Evolutionary conservation across 73 alveolate genomes (phyloP).

Genomic region (Tetrahymena malaccensis): DNA sequence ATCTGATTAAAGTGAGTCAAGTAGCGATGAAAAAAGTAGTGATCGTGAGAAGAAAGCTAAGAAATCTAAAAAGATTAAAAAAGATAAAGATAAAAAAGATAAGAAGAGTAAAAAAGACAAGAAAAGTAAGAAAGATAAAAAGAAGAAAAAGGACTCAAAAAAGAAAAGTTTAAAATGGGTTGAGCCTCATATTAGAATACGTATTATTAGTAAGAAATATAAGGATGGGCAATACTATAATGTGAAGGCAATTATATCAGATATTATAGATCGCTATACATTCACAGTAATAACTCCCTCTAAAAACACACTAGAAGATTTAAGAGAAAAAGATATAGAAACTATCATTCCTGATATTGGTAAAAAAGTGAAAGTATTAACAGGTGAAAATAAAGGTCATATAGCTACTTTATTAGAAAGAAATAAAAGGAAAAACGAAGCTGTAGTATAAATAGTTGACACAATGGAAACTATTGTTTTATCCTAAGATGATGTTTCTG

Average conservation of each 20-base stretch:
- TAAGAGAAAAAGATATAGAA: conserved; percentile 57
- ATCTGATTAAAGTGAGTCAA: background rate
- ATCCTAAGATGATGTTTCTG: conserved; percentile 17
- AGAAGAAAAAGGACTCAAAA: background rate
- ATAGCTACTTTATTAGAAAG: conserved; percentile 39
- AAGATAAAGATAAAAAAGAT: background rate
- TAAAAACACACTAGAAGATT: conserved; percentile 13
- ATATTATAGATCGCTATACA: conserved; percentile 27
- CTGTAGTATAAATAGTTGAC: conserved; percentile 9
- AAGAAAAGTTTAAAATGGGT: conserved; percentile 52
- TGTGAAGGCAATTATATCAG: conserved; percentile 34
- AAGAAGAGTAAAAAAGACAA: background rate
- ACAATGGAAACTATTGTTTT: background rate
- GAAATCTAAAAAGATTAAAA: background rate
- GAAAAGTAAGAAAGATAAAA: background rate
- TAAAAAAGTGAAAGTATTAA: conserved; percentile 36
- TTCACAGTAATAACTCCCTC: background rate
- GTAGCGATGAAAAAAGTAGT: background rate
- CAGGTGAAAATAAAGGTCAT: conserved; percentile 50
- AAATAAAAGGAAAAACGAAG: conserved; percentile 44
- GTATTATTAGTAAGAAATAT: conserved; percentile 47
- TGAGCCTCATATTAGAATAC: conserved; percentile 37
- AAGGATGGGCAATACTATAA: conserved; percentile 41
- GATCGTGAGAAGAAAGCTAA: background rate
- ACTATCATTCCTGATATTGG: conserved; percentile 55